phyloP scores from a whole-genome alignment of 208 protist species.

The Zelonia costaricensis region DNA sequence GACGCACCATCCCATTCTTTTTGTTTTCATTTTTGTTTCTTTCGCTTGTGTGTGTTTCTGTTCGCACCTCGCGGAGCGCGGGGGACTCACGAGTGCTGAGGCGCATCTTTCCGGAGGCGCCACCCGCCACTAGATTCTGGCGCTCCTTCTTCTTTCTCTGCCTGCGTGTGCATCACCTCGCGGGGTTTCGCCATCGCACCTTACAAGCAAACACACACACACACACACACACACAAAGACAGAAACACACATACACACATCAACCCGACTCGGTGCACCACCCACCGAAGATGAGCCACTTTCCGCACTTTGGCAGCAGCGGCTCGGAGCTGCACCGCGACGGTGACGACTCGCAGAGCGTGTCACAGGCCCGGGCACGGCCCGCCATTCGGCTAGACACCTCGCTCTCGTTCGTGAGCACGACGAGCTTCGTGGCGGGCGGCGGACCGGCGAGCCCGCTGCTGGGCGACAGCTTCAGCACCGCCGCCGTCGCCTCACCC shows the following conservation, averaged over 20 bases:
- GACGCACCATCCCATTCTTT: too few species aligned
- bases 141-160: too few species aligned
- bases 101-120: too few species aligned
- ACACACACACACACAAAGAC: background rate
- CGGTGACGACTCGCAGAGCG: slow-evolving; percentile 35
- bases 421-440: slow-evolving; percentile 12
- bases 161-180: too few species aligned
- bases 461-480: background rate
- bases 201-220: background rate
- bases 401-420: slow-evolving; percentile 23
- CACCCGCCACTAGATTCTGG: too few species aligned
- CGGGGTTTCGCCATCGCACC: too few species aligned
- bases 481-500: background rate
- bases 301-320: slow-evolving; percentile 14
- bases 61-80: too few species aligned
- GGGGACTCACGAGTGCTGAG: too few species aligned
- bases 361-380: slow-evolving; percentile 35
- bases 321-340: slow-evolving; percentile 16
- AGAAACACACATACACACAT: background rate
- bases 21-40: too few species aligned
- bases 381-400: slow-evolving; percentile 43
- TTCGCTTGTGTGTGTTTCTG: too few species aligned
- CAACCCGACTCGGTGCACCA: too few species aligned
- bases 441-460: slow-evolving; percentile 26
- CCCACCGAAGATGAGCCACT: slow-evolving; percentile 21